Evolutionary conservation across 345 rosid genomes (phyloP), one percentile per base, ranked within the genome.

Genomic region (Camelina neglecta): DNA sequence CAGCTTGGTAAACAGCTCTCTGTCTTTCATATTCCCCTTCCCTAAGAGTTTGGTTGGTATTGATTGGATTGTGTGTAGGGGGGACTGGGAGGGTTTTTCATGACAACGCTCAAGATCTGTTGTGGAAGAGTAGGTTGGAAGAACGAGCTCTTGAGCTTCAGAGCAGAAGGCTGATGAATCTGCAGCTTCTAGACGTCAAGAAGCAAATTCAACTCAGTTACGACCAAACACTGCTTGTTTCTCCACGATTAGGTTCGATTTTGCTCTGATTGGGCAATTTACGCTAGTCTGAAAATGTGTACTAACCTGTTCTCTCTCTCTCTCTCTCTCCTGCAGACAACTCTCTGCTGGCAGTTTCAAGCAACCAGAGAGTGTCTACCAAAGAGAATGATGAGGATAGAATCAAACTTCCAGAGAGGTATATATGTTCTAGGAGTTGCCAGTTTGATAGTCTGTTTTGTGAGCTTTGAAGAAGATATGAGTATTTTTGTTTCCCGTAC

Each of bases 81-180:
- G 68, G 84, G 23, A 21, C 23, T 21, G 23, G 23, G 12, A 86
- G 87, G 60, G 81, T 82, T 81, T 77, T 82, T 20, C 84, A 84
- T 74, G 61, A 67, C 29, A 84, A 82, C 33, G 51, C 76, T 36
- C 91, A 85, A 66, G 91, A 91, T 56, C 65, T 86, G 81, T 23
- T 86, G 78, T 84, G 87, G 91, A 84, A 91, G 80, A 86, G 93
- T 74, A 89, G 84, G 65, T 59, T 87, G 48, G 95, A 86, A 81
- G 91, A 91, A 79, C 8, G 56, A 73, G 87, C 88, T 39, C 79
- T 91, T 16, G 91, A 89, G 76, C 84, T 86, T 61, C 95, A 88
- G 63, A 82, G 81, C 56, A 87, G 83, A 71, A 88, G 93, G 60
- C 61, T 89, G 71, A 82, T 88, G 95, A 77, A 81, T 59, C 73